These are phyloP conservation scores for Sclerotinia trifoliorum DNA, from an alignment of 2,329 filamentous ascomycete genomes.

Conservation along the genomic window DNA sequence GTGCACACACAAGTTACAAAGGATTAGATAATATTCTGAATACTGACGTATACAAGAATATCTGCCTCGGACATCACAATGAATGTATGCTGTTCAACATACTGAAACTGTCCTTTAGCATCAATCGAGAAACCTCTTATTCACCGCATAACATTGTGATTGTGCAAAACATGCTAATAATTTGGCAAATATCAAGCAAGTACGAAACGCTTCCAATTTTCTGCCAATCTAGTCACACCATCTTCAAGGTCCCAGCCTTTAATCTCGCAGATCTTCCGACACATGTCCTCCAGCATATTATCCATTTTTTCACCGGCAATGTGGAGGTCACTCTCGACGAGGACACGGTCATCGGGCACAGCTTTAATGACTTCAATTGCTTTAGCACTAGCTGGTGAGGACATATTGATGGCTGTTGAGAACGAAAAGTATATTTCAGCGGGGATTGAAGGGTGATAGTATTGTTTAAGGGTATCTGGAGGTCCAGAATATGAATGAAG, in stretches of 20 bases:
- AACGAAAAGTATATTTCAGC: slow-evolving; percentile 84
- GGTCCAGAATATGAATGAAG: slow-evolving; percentile 90
- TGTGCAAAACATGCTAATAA: background rate
- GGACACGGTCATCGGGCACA: slow-evolving; percentile 73
- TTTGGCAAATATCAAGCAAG: slow-evolving; percentile 24
- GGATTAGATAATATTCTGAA: background rate
- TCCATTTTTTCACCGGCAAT: slow-evolving; percentile 82
- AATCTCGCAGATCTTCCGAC: slow-evolving; percentile 70
- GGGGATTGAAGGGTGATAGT: slow-evolving; percentile 70
- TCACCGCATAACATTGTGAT: background rate
- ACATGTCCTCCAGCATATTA: slow-evolving; percentile 68
- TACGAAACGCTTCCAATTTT: slow-evolving; percentile 74
- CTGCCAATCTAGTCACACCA: slow-evolving; percentile 64
- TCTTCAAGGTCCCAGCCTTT: slow-evolving; percentile 75
- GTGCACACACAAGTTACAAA: background rate
- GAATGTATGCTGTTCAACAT: background rate
- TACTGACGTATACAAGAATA: background rate
- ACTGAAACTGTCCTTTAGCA: background rate
- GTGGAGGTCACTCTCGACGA: slow-evolving; percentile 91
- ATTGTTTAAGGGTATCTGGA: slow-evolving; percentile 72
- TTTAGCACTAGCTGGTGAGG: slow-evolving; percentile 48
- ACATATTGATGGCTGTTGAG: slow-evolving; percentile 78
- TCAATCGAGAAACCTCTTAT: background rate
- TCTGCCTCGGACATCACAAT: background rate
- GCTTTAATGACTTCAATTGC: slow-evolving; percentile 62